These are phyloP conservation scores for Boletus fagicola DNA, from an alignment of 768 basidiomycete genomes.

Conservation along the genomic window DNA sequence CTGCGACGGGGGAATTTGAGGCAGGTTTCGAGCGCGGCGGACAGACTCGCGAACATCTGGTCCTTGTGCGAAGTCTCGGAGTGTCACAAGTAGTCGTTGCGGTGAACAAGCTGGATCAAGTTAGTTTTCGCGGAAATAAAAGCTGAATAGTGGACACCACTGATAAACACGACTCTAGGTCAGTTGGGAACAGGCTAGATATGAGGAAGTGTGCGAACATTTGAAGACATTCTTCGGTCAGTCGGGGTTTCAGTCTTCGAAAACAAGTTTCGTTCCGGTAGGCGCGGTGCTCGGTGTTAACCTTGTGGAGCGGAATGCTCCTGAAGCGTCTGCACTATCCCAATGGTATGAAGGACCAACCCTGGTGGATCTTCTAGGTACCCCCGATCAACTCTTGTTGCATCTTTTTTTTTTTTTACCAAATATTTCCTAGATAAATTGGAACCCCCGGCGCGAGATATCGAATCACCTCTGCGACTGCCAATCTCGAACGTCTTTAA, in stretches of 20 bases:
- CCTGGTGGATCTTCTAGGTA: conserved; percentile 80
- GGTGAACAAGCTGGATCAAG: conserved; percentile 93
- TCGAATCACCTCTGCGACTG: conserved; percentile 73
- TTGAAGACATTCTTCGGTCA: conserved; percentile 82
- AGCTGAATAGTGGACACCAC: background rate
- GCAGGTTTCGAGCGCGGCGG: conserved; percentile 92
- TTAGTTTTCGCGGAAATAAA: conserved; percentile 33
- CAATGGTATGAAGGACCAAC: conserved; percentile 88
- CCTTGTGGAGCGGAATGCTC: conserved; percentile 51
- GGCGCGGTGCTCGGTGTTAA: conserved; percentile 91
- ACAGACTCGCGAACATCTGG: conserved; percentile 91
- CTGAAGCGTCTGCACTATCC: conserved; percentile 46
- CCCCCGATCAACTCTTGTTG: conserved; percentile 1
- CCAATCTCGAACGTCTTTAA: conserved; percentile 97
- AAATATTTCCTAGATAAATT: conserved; percentile 58
- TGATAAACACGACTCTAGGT: conserved; percentile 51
- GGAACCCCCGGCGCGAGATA: conserved; percentile 77
- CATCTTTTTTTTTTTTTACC: background rate
- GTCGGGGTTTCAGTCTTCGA: conserved; percentile 79
- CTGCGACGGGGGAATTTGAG: conserved; percentile 90
- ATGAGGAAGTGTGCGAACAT: conserved; percentile 74
- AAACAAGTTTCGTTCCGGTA: conserved; percentile 83
- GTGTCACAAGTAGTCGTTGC: conserved; percentile 90
- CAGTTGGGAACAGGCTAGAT: conserved; percentile 80
- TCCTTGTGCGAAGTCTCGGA: conserved; percentile 89